Evolutionary conservation across 2,329 filamentous ascomycete species (phyloP).

Genomic region (Fusarium humuli): DNA sequence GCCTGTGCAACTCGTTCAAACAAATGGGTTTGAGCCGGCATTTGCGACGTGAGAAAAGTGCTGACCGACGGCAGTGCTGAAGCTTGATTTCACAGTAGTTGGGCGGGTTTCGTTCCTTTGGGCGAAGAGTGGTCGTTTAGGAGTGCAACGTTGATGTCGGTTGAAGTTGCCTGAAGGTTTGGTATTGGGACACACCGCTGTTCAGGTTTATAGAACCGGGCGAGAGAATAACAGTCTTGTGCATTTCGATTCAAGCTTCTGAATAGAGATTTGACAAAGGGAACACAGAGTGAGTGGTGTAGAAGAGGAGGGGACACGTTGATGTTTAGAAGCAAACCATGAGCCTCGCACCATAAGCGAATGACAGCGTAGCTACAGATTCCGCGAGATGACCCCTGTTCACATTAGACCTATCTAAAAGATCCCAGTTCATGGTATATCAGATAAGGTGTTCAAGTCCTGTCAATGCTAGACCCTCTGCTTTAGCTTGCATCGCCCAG

Average conservation of each 20-base stretch:
- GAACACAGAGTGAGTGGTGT: not conserved
- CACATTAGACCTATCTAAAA: not conserved
- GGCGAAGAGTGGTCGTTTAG: constrained; percentile 1
- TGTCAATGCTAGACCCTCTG: not conserved
- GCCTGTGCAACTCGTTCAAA: constrained; percentile 24
- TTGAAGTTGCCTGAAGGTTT: constrained; percentile 30
- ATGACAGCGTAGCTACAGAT: not conserved
- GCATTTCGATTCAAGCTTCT: not conserved
- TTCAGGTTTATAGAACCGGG: not conserved
- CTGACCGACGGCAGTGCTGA: constrained; percentile 14
- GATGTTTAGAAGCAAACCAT: not conserved
- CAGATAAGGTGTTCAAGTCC: not conserved
- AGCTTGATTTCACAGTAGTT: not conserved
- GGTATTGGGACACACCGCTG: constrained; percentile 1
- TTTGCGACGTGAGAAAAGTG: constrained; percentile 2
- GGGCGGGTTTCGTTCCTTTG: not conserved
- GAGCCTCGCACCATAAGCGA: not conserved
- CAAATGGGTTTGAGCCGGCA: constrained; percentile 20
- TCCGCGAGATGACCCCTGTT: not conserved
- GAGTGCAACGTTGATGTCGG: constrained; percentile 34
- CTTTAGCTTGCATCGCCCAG: too few relatives aligned
- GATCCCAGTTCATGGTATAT: not conserved
- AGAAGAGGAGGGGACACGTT: not conserved
- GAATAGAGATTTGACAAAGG: not conserved
- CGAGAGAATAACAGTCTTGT: not conserved